Percentiles rank a stretch among this genome's conserved stretches.
phyloP scores from a whole-genome alignment of 2,329 filamentous ascomycete species.

The Colletotrichum orbiculare region DNA sequence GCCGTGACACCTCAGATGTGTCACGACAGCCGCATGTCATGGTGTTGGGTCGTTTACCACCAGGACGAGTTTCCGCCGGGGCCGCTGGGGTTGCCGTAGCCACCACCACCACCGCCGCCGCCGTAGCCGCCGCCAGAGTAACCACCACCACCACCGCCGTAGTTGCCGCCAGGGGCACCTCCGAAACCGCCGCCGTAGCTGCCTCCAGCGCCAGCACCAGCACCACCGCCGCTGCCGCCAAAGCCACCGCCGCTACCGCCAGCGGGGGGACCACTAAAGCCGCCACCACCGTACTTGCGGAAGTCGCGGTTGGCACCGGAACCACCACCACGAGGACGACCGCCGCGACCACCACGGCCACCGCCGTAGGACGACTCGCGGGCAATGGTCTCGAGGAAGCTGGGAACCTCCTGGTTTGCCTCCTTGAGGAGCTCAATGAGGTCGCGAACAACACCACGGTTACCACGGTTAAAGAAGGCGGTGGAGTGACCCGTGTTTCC shows the following conservation, averaged over 20 bases:
- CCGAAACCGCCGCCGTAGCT: conserved; percentile 66
- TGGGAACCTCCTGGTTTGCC: conserved; percentile 95
- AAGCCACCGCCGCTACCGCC: conserved; percentile 57
- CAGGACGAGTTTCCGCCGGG: conserved; percentile 74
- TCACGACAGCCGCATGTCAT: conserved; percentile 20
- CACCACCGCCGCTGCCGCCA: conserved; percentile 51
- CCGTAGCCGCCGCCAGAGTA: conserved; percentile 51
- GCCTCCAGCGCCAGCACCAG: conserved; percentile 48
- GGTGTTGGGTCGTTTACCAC: conserved; percentile 63
- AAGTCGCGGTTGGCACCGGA: conserved; percentile 84
- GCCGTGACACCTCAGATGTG: conserved; percentile 1
- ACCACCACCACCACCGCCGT: conserved; percentile 55
- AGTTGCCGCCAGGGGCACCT: conserved; percentile 57
- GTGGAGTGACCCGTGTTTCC: conserved; percentile 99
- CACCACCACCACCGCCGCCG: conserved; percentile 61
- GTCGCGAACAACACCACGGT: conserved; percentile 96
- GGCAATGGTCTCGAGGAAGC: conserved; percentile 96
- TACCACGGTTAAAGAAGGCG: conserved; percentile 99
- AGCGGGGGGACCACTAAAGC: conserved; percentile 57
- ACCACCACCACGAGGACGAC: conserved; percentile 77
- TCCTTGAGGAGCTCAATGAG: conserved; percentile 98
- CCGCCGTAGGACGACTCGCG: conserved; percentile 91
- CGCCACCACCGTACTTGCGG: conserved; percentile 78
- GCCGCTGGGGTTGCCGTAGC: conserved; percentile 77
- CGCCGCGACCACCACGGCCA: conserved; percentile 70